Evolutionary conservation across 2,329 filamentous ascomycete genomes (phyloP).

Genomic region (Talaromyces amestolkiae): DNA sequence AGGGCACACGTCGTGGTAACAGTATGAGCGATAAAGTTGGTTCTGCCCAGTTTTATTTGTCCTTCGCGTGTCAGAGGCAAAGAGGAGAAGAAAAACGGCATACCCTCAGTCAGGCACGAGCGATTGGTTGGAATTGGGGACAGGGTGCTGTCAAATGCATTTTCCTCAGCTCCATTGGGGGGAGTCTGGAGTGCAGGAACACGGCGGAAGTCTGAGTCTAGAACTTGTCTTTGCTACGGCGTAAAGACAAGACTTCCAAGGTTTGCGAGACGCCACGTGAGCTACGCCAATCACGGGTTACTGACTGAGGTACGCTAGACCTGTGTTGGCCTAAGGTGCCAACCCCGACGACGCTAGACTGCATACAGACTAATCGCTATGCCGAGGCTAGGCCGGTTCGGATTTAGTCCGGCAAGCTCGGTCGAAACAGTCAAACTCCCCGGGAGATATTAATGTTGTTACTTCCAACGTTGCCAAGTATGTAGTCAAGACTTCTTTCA

Average conservation of each 20-base stretch:
- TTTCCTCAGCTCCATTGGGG: not conserved
- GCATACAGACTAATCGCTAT: not conserved
- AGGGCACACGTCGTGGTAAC: not conserved
- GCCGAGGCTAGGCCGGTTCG: not conserved
- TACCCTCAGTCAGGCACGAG: not conserved
- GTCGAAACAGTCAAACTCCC: not conserved
- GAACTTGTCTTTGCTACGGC: not conserved
- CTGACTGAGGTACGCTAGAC: not conserved
- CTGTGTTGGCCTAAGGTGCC: not conserved
- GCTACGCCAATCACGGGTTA: not conserved
- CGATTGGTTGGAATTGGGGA: not conserved
- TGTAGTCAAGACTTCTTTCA: too few species aligned
- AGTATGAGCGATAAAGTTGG: not conserved
- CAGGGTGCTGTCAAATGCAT: not conserved
- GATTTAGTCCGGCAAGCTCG: not conserved
- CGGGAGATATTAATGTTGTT: not conserved
- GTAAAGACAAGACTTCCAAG: not conserved
- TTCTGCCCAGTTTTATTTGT: not conserved
- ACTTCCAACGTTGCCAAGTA: too few species aligned
- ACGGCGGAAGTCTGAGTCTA: not conserved
- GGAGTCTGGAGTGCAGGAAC: not conserved
- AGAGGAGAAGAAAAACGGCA: not conserved
- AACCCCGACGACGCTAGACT: not conserved
- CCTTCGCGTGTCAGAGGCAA: not conserved
- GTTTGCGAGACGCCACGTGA: conserved; percentile 4